Evolutionary conservation across 371 early-diverging fungal species (phyloP).

Genomic region (Mortierella sp.): DNA sequence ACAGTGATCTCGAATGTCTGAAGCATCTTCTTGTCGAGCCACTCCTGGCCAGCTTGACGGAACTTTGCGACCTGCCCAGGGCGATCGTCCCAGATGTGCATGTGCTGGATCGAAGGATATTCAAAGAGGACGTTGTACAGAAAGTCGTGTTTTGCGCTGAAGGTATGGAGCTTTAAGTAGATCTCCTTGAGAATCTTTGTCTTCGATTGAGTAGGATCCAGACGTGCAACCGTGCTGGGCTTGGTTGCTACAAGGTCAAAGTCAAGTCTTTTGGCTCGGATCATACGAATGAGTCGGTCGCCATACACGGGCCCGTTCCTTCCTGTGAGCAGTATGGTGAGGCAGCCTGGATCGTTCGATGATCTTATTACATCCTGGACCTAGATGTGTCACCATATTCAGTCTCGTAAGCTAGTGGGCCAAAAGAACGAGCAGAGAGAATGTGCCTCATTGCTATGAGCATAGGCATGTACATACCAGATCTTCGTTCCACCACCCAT

Average conservation of each 20-base stretch:
- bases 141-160: conserved; percentile 36
- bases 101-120: conserved; percentile 23
- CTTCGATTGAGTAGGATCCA: conserved; percentile 14
- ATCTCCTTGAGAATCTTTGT: not conserved
- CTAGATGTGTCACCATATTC: conserved; percentile 6
- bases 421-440: no score
- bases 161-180: conserved; percentile 37
- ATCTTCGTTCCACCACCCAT: conserved; percentile 47
- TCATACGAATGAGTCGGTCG: conserved; percentile 17
- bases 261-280: conserved; percentile 20
- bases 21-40: conserved; percentile 20
- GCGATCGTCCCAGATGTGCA: conserved; percentile 44
- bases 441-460: no score
- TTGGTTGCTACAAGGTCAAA: conserved; percentile 42
- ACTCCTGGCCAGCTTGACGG: conserved; percentile 16
- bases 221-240: conserved; percentile 16
- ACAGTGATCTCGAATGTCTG: conserved; percentile 7
- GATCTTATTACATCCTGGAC: conserved; percentile 16
- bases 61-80: conserved; percentile 29
- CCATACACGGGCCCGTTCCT: conserved; percentile 15
- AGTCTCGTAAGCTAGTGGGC: not conserved
- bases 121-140: conserved; percentile 29
- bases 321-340: conserved; percentile 40
- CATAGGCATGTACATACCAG: no score
- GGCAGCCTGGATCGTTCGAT: conserved; percentile 15